phyloP scores from a whole-genome alignment of 495 filamentous ascomycete genomes.

The Recurvomyces mirabilis region DNA sequence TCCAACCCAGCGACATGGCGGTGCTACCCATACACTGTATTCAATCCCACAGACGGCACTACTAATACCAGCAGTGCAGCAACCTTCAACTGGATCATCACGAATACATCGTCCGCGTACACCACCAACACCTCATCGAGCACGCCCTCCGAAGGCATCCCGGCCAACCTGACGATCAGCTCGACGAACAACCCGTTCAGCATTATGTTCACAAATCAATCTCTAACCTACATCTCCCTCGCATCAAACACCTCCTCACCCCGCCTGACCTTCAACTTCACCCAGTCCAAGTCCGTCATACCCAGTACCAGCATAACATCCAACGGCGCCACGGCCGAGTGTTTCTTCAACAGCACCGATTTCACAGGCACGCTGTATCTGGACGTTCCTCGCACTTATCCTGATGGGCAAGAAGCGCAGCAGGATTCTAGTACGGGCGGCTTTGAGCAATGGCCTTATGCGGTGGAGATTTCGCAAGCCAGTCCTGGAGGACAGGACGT shows the following conservation, averaged over 20 bases:
- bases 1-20: slow-evolving; percentile 39
- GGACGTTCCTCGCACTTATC: slow-evolving; percentile 12
- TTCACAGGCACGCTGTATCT: slow-evolving; percentile 45
- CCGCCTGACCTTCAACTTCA: slow-evolving; percentile 40
- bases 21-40: slow-evolving; percentile 45
- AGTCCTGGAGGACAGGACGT: slow-evolving; percentile 30
- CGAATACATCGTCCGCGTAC: slow-evolving; percentile 20
- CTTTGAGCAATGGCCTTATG: slow-evolving; percentile 38
- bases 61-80: slow-evolving; percentile 25
- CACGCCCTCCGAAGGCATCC: not conserved
- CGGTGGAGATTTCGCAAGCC: slow-evolving; percentile 36
- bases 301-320: slow-evolving; percentile 29
- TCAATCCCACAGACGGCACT: slow-evolving; percentile 25
- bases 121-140: slow-evolving; percentile 2
- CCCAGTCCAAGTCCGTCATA: slow-evolving; percentile 35
- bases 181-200: slow-evolving; percentile 40
- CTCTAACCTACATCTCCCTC: slow-evolving; percentile 29
- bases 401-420: slow-evolving; percentile 1
- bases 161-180: slow-evolving; percentile 9
- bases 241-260: slow-evolving; percentile 29
- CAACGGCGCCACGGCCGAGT: slow-evolving; percentile 28
- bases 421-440: slow-evolving; percentile 6
- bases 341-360: slow-evolving; percentile 41
- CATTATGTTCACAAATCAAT: slow-evolving; percentile 33
- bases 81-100: slow-evolving; percentile 49